A percentile compares a stretch with the other conserved stretches of the same genome.
These are phyloP conservation scores for Rhododendron henanense DNA, from an alignment of 148 eudicot species.

Conservation along the genomic window DNA sequence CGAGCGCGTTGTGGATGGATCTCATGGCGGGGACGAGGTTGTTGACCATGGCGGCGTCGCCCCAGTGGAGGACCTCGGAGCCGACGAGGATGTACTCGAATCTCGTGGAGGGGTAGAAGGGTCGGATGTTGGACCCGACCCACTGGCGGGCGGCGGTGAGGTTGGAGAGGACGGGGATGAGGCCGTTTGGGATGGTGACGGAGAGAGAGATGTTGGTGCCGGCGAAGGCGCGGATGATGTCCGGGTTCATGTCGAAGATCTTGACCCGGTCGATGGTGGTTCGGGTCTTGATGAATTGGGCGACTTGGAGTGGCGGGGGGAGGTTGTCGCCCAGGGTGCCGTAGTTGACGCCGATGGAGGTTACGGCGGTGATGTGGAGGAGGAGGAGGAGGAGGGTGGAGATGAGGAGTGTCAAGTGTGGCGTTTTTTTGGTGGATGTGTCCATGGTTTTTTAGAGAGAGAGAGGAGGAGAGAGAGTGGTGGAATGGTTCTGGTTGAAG, in stretches of 20 bases:
- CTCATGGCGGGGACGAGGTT: slow-evolving; percentile 73
- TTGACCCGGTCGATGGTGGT: slow-evolving; percentile 61
- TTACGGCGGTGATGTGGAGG: slow-evolving; percentile 11
- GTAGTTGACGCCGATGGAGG: slow-evolving; percentile 50
- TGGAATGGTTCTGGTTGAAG: neutral
- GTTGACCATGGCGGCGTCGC: slow-evolving; percentile 42
- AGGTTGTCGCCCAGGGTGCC: slow-evolving; percentile 49
- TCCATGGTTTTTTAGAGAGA: neutral
- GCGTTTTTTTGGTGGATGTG: neutral
- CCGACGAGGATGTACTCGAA: slow-evolving; percentile 54
- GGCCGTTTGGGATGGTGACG: slow-evolving; percentile 68
- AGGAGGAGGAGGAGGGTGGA: slow-evolving; percentile 3
- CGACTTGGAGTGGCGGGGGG: slow-evolving; percentile 55
- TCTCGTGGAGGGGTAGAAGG: slow-evolving; percentile 53
- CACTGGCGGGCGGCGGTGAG: slow-evolving; percentile 39
- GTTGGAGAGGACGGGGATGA: slow-evolving; percentile 49
- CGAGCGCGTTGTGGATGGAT: slow-evolving; percentile 40
- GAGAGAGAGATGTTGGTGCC: slow-evolving; percentile 51
- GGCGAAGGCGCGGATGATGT: slow-evolving; percentile 64
- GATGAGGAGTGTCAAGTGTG: slow-evolving; percentile 1
- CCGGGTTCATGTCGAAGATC: slow-evolving; percentile 67
- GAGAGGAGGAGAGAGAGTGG: neutral
- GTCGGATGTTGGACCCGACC: slow-evolving; percentile 44
- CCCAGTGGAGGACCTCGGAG: slow-evolving; percentile 77
- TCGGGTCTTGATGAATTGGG: slow-evolving; percentile 47